Evolutionary conservation across 2,329 filamentous ascomycete genomes (phyloP).

Genomic region (Corinectria fuckeliana): DNA sequence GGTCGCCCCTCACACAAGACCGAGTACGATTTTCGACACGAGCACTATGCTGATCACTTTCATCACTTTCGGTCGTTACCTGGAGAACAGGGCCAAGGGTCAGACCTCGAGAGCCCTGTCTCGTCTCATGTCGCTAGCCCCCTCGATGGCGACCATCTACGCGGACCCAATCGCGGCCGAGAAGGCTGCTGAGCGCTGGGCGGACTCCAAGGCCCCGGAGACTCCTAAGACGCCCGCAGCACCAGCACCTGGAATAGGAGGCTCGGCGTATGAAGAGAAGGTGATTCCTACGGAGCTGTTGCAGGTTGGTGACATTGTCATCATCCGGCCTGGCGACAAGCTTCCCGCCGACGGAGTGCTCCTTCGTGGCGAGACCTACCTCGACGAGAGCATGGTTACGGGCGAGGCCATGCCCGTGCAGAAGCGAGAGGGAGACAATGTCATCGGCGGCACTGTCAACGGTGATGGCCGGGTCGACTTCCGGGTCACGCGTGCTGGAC

Average conservation of each 20-base stretch:
- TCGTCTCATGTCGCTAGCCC: slow-evolving; percentile 91
- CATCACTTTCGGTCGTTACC: slow-evolving; percentile 85
- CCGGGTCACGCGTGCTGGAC: slow-evolving; percentile 87
- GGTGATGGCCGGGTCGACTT: slow-evolving; percentile 91
- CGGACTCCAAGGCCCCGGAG: slow-evolving; percentile 36
- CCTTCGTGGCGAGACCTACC: slow-evolving; percentile 87
- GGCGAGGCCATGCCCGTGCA: slow-evolving; percentile 95
- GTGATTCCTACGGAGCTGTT: slow-evolving; percentile 93
- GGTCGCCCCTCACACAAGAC: slow-evolving; percentile 76
- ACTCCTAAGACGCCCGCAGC: slow-evolving; percentile 52
- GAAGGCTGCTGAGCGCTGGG: slow-evolving; percentile 85
- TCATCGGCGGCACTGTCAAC: slow-evolving; percentile 96
- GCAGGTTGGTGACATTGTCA: slow-evolving; percentile 90
- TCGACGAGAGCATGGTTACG: slow-evolving; percentile 98
- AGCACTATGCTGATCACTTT: slow-evolving; percentile 99
- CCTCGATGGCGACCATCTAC: slow-evolving; percentile 97
- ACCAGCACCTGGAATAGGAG: slow-evolving; percentile 44
- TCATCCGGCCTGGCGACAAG: slow-evolving; percentile 94
- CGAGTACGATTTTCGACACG: slow-evolving; percentile 93
- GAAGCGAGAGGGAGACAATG: slow-evolving; percentile 78
- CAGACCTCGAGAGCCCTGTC: slow-evolving; percentile 95
- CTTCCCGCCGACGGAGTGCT: slow-evolving; percentile 91
- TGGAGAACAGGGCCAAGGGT: slow-evolving; percentile 95
- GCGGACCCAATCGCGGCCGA: slow-evolving; percentile 91
- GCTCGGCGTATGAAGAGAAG: slow-evolving; percentile 77